Percentiles rank a stretch among this genome's conserved stretches.
phyloP scores from a whole-genome alignment of 2,329 filamentous ascomycete genomes.

The Polychaeton citri region DNA sequence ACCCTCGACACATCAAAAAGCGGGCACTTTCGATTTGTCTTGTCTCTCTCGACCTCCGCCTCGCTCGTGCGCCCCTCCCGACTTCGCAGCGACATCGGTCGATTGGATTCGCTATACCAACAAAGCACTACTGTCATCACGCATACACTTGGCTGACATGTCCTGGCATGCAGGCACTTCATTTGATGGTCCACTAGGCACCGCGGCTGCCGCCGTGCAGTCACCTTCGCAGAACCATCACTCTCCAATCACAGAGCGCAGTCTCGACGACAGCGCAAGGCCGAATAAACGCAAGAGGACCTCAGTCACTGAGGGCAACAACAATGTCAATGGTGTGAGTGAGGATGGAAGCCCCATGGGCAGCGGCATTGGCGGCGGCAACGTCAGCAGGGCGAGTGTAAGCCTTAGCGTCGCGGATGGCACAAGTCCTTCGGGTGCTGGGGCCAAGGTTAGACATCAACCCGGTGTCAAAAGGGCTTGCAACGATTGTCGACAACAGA shows the following conservation, averaged over 20 bases:
- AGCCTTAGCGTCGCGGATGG: neutral
- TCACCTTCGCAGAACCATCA: neutral
- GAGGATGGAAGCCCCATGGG: constrained; percentile 5
- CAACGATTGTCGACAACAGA: constrained; percentile 76
- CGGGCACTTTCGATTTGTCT: neutral
- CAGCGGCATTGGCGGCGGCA: constrained; percentile 6
- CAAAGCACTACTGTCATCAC: too few species aligned
- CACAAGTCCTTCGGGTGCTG: neutral
- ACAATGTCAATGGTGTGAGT: neutral
- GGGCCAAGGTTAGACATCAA: constrained; percentile 15
- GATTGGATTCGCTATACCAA: neutral
- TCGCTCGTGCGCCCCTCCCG: neutral
- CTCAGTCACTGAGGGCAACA: neutral
- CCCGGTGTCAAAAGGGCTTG: constrained; percentile 60
- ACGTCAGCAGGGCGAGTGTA: constrained; percentile 1
- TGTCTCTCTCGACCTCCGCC: neutral
- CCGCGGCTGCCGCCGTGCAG: neutral
- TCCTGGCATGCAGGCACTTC: constrained; percentile 12
- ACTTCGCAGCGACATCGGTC: neutral
- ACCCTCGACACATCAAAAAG: too few species aligned
- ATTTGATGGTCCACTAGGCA: constrained; percentile 10
- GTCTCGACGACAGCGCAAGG: neutral
- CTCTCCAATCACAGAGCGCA: neutral
- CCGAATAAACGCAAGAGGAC: constrained; percentile 11
- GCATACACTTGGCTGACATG: constrained; percentile 6